Conservation (phyloP, 108 stramenopile species). For the Cyclotella choctawhatcheeana region DNA sequence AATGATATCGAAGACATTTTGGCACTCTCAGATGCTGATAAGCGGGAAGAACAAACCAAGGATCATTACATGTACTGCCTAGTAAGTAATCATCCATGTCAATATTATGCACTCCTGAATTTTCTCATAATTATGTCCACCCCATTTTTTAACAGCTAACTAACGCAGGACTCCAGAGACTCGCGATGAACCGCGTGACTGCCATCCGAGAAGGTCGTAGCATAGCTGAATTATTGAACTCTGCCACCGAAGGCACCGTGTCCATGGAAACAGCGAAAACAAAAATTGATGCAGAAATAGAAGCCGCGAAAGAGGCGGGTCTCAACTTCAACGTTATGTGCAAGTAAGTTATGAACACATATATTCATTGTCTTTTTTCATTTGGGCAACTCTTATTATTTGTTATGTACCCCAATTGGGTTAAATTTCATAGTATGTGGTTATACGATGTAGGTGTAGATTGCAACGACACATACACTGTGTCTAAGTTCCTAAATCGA, state of each 20-base stretch:
- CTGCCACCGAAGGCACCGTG: conserved; percentile 29
- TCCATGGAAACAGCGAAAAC: conserved; percentile 32
- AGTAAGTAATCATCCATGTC: conserved; percentile 15
- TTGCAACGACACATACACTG: background rate
- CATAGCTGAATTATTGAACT: conserved; percentile 21
- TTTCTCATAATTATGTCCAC: background rate
- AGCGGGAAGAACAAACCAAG: background rate
- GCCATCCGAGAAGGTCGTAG: conserved; percentile 43
- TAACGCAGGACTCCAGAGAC: background rate
- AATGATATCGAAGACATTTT: background rate
- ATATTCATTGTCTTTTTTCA: background rate
- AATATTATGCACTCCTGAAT: background rate
- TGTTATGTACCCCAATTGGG: background rate
- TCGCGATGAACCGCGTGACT: conserved; percentile 31
- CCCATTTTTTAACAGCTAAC: background rate
- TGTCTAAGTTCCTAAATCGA: conserved; percentile 39
- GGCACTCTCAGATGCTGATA: background rate
- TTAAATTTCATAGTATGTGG: conserved; percentile 5
- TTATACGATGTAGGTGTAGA: conserved; percentile 44
- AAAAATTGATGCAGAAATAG: conserved; percentile 41
- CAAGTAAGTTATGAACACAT: background rate
- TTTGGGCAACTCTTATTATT: background rate
- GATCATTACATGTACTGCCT: background rate
- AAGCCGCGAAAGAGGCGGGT: conserved; percentile 38
- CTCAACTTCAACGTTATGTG: conserved; percentile 40